Base-by-base conservation (phyloP, 2,329 filamentous ascomycete genomes). In the Hypoxylon sp. region DNA sequence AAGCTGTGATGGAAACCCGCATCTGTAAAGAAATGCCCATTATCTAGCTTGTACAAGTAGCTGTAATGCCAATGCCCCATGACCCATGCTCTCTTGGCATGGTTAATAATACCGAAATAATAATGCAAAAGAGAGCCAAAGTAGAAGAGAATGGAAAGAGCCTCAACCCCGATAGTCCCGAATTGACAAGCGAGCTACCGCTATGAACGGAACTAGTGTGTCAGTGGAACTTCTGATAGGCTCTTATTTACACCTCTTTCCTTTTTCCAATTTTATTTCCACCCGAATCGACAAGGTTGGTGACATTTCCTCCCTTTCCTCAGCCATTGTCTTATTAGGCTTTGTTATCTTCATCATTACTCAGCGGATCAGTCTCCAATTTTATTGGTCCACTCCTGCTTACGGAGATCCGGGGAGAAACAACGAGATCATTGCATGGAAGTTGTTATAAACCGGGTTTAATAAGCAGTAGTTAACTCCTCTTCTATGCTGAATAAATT, bases 301-400 rank as follows among this genome's bases (percentile, higher is more conserved):
- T 47, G 52, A 54, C 46, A 31, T 29, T 42, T 42, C 39, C 39
- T 47, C 39, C 53, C 22, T 47, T 47, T 24, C 29, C 29, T n/a
- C 48, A 39, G 44, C 37, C 47, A 31, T 59, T 59, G 63, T 69
- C 37, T 63, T 65, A 60, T 66, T 63, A 48, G 50, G 35, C 37
- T 24, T 44, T 52, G 13, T 35, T 44, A 22, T 44, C 17, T 22
- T 19, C 3, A 22, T 47, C 53, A 61, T 63, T 61, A 64, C 26
- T 48, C 37, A 60, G 37, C 29, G n/a, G 33, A 11, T 13, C 29
- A 53, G 47, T 37, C 51, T 17, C 10, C 13, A 42, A 11, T 14
- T 44, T 39, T 22, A 44, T 44, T 44, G 39, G 39, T 22, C 11
- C 37, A 37, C 35, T 47, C 58, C 44, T 61, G 57, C 6, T 60